These are phyloP conservation scores for Triangularia setosa DNA, from an alignment of 2,329 filamentous ascomycete species.

Conservation along the genomic window DNA sequence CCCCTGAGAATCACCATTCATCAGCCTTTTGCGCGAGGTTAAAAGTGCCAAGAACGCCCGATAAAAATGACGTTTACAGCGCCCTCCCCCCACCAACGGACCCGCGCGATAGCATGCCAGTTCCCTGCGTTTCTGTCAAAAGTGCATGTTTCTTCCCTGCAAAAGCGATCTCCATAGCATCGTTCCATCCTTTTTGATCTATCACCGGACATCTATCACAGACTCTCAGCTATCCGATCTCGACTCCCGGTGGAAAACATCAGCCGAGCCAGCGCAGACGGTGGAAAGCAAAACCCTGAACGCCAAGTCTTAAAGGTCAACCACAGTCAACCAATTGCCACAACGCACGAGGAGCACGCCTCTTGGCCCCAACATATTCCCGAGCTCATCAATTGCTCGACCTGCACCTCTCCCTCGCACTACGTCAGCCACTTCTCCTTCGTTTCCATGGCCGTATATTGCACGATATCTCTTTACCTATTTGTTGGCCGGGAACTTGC, in stretches of 20 bases:
- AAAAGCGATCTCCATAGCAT: not conserved
- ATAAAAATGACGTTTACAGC: constrained; percentile 13
- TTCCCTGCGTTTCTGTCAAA: constrained; percentile 1
- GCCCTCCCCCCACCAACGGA: constrained; percentile 5
- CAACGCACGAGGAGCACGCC: not conserved
- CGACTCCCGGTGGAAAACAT: not conserved
- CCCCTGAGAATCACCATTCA: not conserved
- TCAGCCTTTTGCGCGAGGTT: not conserved
- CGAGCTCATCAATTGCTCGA: not conserved
- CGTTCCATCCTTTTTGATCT: not conserved
- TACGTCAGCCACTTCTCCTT: not conserved
- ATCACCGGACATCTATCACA: not conserved
- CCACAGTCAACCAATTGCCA: not conserved
- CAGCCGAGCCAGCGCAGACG: not conserved
- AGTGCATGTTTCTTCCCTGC: constrained; percentile 2
- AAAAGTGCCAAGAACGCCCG: constrained; percentile 8
- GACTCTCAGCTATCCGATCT: not conserved
- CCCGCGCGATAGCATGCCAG: not conserved
- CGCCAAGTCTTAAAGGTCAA: not conserved
- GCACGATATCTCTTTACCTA: not conserved
- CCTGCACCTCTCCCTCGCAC: not conserved
- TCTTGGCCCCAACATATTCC: not conserved
- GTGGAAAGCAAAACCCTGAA: not conserved
- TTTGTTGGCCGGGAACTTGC: constrained; percentile 6
- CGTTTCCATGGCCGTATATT: constrained; percentile 12